Conservation (phyloP, 2,329 filamentous ascomycete species). For the Fusarium transvaalense region DNA sequence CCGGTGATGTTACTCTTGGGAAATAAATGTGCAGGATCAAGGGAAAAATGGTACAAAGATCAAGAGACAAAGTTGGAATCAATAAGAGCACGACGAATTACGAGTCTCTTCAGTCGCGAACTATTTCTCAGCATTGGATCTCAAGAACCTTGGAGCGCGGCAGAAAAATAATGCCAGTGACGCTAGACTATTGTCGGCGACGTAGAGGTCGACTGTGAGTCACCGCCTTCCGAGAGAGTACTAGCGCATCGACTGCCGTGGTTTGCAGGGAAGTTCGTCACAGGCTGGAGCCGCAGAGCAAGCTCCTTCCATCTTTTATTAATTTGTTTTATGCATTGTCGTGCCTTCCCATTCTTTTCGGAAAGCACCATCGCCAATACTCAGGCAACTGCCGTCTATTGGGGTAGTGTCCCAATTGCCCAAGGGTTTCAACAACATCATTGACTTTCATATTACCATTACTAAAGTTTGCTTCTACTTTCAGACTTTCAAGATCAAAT, state of each 20-base stretch:
- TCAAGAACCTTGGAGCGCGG: slow-evolving; percentile 28
- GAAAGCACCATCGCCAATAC: slow-evolving; percentile 17
- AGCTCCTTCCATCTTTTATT: slow-evolving; percentile 30
- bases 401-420: slow-evolving; percentile 1
- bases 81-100: background rate
- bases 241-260: slow-evolving; percentile 12
- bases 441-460: background rate
- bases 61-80: slow-evolving; percentile 8
- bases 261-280: slow-evolving; percentile 38
- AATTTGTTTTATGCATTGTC: slow-evolving; percentile 15
- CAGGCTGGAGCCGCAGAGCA: slow-evolving; percentile 11
- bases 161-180: slow-evolving; percentile 42
- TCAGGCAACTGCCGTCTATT: slow-evolving; percentile 11
- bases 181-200: slow-evolving; percentile 14
- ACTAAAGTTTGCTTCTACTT: background rate
- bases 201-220: rapidly evolving
- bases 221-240: slow-evolving; percentile 22
- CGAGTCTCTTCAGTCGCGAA: slow-evolving; percentile 10
- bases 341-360: slow-evolving; percentile 35
- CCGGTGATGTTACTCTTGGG: background rate
- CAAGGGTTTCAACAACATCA: background rate
- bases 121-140: slow-evolving; percentile 9
- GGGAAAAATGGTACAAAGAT: background rate
- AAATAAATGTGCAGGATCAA: background rate
- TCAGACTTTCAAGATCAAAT: background rate